A percentile compares a stretch with the other conserved stretches of the same genome.
phyloP scores from a whole-genome alignment of 306 rosid genomes.

The Castanea crenata region DNA sequence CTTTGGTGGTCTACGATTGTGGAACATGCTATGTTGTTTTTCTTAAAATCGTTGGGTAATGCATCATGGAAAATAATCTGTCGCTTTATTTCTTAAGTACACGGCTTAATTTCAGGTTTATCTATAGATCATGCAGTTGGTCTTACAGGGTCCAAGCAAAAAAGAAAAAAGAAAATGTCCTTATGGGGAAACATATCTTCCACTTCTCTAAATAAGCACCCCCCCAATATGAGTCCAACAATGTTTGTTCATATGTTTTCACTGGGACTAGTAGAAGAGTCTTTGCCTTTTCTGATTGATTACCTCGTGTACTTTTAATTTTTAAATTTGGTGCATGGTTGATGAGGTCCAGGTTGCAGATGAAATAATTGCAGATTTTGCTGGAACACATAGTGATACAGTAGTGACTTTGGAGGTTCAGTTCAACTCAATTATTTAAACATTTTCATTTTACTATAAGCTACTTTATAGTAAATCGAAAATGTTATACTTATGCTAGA shows the following conservation, averaged over 20 bases:
- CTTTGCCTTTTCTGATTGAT: not conserved
- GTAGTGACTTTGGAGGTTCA: slow-evolving; percentile 23
- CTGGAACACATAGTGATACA: slow-evolving; percentile 9
- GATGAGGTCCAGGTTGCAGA: slow-evolving; percentile 31
- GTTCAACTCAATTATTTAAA: not conserved
- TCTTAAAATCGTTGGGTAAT: not conserved
- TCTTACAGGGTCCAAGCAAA: not conserved
- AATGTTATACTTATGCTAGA: no score
- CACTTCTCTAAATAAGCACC: not conserved
- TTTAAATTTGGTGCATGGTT: not conserved
- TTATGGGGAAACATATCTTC: not conserved
- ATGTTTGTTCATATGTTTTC: not conserved
- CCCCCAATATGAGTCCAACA: not conserved
- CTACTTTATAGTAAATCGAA: not conserved
- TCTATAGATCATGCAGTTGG: not conserved
- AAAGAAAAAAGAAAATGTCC: not conserved
- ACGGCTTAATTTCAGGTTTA: no score
- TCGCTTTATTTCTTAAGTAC: no score
- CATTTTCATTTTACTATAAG: not conserved
- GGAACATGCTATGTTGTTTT: not conserved
- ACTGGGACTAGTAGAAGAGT: not conserved
- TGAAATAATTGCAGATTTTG: slow-evolving; percentile 27
- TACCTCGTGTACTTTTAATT: not conserved
- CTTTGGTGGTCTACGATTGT: not conserved
- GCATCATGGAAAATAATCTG: not conserved